phyloP scores from a whole-genome alignment of 345 rosid species.

The Corymbia maculata region DNA sequence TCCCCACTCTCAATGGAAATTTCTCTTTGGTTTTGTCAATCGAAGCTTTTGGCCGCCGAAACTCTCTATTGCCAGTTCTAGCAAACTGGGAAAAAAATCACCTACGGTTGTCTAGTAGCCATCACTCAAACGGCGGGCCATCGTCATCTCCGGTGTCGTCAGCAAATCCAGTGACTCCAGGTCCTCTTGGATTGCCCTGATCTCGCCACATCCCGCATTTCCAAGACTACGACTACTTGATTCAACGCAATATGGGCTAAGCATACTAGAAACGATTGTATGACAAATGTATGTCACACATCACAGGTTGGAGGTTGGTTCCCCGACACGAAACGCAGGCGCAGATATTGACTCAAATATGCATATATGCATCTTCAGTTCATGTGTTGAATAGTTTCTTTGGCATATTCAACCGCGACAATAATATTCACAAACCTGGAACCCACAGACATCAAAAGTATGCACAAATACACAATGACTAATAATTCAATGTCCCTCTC shows the following conservation, averaged over 20 bases:
- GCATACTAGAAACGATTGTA: neutral
- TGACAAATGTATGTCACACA: neutral
- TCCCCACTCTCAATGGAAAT: neutral
- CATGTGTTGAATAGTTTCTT: neutral
- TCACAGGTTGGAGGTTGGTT: neutral
- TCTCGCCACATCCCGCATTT: neutral
- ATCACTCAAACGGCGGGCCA: neutral
- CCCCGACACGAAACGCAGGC: neutral
- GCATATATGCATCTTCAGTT: neutral
- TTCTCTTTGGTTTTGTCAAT: neutral
- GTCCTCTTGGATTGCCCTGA: neutral
- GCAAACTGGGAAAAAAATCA: neutral
- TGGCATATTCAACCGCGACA: neutral
- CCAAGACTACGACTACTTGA: neutral
- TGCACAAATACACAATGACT: neutral
- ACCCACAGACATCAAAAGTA: neutral
- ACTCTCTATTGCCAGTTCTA: neutral
- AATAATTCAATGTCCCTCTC: neutral
- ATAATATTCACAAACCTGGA: neutral
- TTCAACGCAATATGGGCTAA: neutral
- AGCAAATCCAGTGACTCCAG: neutral
- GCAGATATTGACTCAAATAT: neutral
- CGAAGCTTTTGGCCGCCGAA: neutral
- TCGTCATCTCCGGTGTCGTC: neutral
- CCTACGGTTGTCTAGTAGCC: neutral